These are phyloP conservation scores for Aspergillus luchuensis DNA, from an alignment of 2,329 filamentous ascomycete species.

Conservation along the genomic window DNA sequence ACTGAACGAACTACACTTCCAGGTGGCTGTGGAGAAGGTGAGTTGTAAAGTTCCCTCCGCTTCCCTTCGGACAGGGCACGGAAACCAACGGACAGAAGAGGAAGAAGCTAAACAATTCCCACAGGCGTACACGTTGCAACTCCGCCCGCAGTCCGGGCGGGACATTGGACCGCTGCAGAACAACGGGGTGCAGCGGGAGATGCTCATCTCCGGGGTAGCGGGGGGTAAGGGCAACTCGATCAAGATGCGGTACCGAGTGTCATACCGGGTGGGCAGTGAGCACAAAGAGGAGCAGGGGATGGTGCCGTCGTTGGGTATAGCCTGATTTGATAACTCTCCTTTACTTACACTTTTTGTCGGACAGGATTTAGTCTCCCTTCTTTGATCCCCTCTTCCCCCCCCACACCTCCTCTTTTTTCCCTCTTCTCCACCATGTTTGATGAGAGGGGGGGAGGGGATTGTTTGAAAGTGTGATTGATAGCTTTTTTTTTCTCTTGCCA, in stretches of 20 bases:
- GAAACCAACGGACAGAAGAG: no score
- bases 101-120: conserved; percentile 1
- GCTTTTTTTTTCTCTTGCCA: not conserved
- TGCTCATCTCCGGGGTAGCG: conserved; percentile 75
- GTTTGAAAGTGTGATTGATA: no score
- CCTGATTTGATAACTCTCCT: conserved; percentile 43
- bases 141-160: conserved; percentile 83
- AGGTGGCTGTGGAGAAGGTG: conserved; percentile 92
- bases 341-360: not conserved
- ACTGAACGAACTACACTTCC: conserved; percentile 81
- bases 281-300: conserved; percentile 78
- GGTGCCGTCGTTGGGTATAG: conserved; percentile 75
- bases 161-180: conserved; percentile 70
- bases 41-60: not conserved
- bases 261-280: conserved; percentile 69
- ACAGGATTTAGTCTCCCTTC: not conserved
- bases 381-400: not conserved
- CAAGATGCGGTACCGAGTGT: conserved; percentile 86
- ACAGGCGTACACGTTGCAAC: conserved; percentile 76
- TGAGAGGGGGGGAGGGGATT: no score
- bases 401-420: no score
- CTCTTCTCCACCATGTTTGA: no score
- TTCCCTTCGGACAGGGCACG: not conserved
- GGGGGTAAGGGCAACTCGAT: conserved; percentile 72
- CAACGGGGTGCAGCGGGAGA: conserved; percentile 78